Conservation (phyloP, 2,329 filamentous ascomycete genomes). For the Chrysoporthe deuterocubensis region DNA sequence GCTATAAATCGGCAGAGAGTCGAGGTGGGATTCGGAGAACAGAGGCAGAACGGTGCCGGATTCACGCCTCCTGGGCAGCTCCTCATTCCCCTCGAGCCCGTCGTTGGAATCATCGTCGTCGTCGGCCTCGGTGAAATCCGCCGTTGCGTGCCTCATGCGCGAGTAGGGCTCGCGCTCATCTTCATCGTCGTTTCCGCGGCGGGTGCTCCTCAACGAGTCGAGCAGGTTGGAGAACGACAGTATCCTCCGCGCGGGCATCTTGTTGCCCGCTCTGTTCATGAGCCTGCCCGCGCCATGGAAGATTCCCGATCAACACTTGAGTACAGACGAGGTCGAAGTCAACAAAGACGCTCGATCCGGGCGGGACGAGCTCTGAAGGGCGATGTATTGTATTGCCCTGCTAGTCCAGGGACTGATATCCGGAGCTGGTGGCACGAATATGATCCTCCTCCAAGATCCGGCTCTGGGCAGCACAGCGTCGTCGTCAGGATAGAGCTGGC, state of each 20-base stretch:
- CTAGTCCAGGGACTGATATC: neutral
- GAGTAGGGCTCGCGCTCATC: conserved; percentile 38
- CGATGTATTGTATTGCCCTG: neutral
- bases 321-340: neutral
- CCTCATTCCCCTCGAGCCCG: conserved; percentile 39
- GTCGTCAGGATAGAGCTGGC: conserved; percentile 1
- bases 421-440: neutral
- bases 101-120: conserved; percentile 54
- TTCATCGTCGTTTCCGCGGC: conserved; percentile 30
- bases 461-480: conserved; percentile 8
- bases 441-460: neutral
- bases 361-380: neutral
- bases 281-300: conserved; percentile 27
- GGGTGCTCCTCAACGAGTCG: conserved; percentile 38
- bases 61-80: conserved; percentile 35
- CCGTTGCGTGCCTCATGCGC: conserved; percentile 58
- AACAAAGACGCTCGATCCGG: neutral
- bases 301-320: neutral
- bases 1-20: conserved; percentile 85
- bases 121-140: conserved; percentile 68
- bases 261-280: conserved; percentile 33
- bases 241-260: conserved; percentile 36
- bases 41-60: conserved; percentile 64
- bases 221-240: conserved; percentile 37
- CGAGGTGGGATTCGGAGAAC: conserved; percentile 79